A percentile compares a stretch with the other conserved stretches of the same genome.
These are phyloP conservation scores for Exophiala sp. DNA, from an alignment of 2,329 filamentous ascomycete species.

Conservation along the genomic window DNA sequence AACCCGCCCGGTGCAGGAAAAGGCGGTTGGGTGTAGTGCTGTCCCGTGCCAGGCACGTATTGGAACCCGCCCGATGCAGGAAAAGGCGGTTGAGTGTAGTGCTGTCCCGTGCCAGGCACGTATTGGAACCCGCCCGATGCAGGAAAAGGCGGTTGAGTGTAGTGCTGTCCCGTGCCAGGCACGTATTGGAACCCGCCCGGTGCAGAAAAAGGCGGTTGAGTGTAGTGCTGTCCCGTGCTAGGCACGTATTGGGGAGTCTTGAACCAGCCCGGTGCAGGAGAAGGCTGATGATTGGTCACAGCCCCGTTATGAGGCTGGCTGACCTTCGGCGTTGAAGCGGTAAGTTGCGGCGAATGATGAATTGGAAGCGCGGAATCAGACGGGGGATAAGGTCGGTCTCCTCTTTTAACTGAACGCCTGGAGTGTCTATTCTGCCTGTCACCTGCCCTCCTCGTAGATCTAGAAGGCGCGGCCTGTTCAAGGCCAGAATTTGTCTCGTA, in stretches of 20 bases:
- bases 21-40: neutral
- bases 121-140: neutral
- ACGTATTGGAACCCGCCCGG: neutral
- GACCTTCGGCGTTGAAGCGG: neutral
- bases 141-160: constrained; percentile 3
- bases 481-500: neutral
- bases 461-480: neutral
- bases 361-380: neutral
- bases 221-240: too few species aligned
- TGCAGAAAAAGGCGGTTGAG: neutral
- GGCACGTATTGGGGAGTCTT: neutral
- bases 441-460: neutral
- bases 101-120: too few species aligned
- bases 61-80: constrained; percentile 1
- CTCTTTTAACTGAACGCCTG: neutral
- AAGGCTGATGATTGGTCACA: neutral
- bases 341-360: neutral
- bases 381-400: neutral
- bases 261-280: constrained; percentile 3
- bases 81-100: neutral
- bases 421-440: neutral
- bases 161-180: too few species aligned
- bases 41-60: too few species aligned
- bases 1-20: constrained; percentile 4
- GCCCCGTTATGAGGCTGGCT: constrained; percentile 1